Percentiles rank a stretch among this genome's conserved stretches.
Evolutionary conservation across 106 monocot genomes (phyloP).

Genomic region (Allium cepa): DNA sequence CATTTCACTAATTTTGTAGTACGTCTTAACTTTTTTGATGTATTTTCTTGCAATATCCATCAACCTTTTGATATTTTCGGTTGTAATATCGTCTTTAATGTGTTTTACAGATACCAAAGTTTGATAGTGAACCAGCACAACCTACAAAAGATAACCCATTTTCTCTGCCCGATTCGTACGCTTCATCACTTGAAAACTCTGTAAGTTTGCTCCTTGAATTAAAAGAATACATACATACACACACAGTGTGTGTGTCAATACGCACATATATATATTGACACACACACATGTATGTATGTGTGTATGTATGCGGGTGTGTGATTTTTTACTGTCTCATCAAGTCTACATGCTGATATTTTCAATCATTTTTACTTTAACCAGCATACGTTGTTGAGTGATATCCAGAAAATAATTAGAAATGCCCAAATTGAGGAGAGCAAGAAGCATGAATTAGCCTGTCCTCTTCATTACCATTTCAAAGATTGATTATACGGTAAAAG

Average conservation of each 20-base stretch:
- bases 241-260: too few relatives aligned
- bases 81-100: not conserved
- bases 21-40: not conserved
- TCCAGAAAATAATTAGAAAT: constrained; percentile 56
- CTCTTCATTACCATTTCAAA: constrained; percentile 74
- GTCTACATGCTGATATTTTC: not conserved
- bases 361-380: not conserved
- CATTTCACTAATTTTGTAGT: constrained; percentile 66
- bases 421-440: constrained; percentile 57
- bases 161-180: constrained; percentile 43
- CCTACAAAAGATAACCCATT: constrained; percentile 53
- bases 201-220: constrained; percentile 18
- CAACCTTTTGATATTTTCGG: too few relatives aligned
- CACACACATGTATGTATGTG: not conserved
- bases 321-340: not conserved
- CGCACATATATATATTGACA: not conserved
- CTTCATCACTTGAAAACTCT: constrained; percentile 23
- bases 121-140: constrained; percentile 19
- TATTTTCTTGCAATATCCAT: not conserved
- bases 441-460: constrained; percentile 57
- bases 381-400: constrained; percentile 25
- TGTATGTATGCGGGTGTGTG: not conserved
- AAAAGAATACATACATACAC: too few relatives aligned
- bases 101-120: constrained; percentile 46
- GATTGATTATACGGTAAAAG: constrained; percentile 84